These are phyloP conservation scores for Priceomyces fermenticarens DNA, from an alignment of 805 yeast genomes.

Conservation along the genomic window DNA sequence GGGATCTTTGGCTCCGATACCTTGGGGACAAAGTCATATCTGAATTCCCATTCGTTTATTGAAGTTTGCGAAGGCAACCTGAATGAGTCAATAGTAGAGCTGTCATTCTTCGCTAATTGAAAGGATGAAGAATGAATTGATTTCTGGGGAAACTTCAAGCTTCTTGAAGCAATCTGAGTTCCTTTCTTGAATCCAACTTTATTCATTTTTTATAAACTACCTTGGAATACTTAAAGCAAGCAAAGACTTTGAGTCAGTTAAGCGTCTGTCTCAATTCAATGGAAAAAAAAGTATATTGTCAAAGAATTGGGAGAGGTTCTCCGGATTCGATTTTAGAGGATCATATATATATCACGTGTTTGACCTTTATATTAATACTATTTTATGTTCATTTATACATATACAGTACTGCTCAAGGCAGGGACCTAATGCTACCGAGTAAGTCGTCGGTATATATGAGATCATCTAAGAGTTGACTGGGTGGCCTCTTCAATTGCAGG, in stretches of 20 bases:
- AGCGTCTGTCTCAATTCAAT: background rate
- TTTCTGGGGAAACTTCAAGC: background rate
- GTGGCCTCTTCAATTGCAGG: conserved; percentile 34
- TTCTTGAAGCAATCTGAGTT: too few relatives aligned
- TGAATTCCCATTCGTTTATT: conserved; percentile 49
- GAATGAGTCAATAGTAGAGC: conserved; percentile 56
- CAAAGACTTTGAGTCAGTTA: conserved; percentile 1
- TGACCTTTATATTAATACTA: background rate
- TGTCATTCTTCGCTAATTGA: conserved; percentile 49
- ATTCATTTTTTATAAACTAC: too few relatives aligned
- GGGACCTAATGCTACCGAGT: background rate
- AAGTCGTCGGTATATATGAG: conserved; percentile 26
- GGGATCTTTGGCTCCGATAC: conserved; percentile 41
- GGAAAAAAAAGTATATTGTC: background rate
- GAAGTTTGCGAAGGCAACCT: conserved; percentile 47
- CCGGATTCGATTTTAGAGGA: conserved; percentile 2
- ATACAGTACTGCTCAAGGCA: background rate
- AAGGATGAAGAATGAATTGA: conserved; percentile 3
- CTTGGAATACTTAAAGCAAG: background rate
- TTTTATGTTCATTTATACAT: background rate
- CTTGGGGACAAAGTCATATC: conserved; percentile 44
- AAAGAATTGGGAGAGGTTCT: background rate
- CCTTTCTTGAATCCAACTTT: too few relatives aligned
- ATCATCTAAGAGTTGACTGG: conserved; percentile 48
- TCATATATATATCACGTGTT: conserved; percentile 1